These are phyloP conservation scores for Gigaspora rosea DNA, from an alignment of 192 early-diverging fungal species.

Conservation along the genomic window DNA sequence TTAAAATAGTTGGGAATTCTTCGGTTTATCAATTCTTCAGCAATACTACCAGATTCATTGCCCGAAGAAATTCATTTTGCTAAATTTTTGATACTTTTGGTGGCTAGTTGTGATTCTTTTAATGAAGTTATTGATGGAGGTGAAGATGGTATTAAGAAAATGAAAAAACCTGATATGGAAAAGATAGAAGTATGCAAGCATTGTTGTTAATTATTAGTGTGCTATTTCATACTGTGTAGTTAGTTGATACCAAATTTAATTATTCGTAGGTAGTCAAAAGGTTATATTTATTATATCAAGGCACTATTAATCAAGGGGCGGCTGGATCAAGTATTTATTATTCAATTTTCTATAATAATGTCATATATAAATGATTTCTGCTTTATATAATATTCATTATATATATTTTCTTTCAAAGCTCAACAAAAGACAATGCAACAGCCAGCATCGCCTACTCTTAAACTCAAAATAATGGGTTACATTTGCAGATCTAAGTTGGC, in stretches of 20 bases:
- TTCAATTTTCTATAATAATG: not conserved
- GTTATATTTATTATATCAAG: constrained; percentile 66
- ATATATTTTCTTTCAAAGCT: not conserved
- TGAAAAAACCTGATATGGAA: constrained; percentile 72
- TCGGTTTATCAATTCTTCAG: constrained; percentile 46
- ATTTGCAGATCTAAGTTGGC: constrained; percentile 69
- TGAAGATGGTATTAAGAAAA: constrained; percentile 78
- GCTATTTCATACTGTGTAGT: not conserved
- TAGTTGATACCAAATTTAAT: not conserved
- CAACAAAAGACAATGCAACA: constrained; percentile 38
- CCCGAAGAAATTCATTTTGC: constrained; percentile 49
- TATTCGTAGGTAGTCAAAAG: constrained; percentile 31
- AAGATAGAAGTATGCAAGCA: constrained; percentile 49
- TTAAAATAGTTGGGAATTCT: constrained; percentile 45
- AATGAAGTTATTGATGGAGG: constrained; percentile 68
- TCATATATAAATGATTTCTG: not conserved
- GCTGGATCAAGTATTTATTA: constrained; percentile 32
- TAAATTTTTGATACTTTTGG: constrained; percentile 61
- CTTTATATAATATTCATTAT: not conserved
- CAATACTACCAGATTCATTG: constrained; percentile 45
- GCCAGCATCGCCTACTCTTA: constrained; percentile 57
- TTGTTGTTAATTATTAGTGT: not conserved
- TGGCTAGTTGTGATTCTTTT: constrained; percentile 69
- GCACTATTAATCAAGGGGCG: constrained; percentile 40
- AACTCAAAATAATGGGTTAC: constrained; percentile 62